These are phyloP conservation scores for Neolentinus lepideus DNA, from an alignment of 1,284 basidiomycete genomes.

Conservation along the genomic window DNA sequence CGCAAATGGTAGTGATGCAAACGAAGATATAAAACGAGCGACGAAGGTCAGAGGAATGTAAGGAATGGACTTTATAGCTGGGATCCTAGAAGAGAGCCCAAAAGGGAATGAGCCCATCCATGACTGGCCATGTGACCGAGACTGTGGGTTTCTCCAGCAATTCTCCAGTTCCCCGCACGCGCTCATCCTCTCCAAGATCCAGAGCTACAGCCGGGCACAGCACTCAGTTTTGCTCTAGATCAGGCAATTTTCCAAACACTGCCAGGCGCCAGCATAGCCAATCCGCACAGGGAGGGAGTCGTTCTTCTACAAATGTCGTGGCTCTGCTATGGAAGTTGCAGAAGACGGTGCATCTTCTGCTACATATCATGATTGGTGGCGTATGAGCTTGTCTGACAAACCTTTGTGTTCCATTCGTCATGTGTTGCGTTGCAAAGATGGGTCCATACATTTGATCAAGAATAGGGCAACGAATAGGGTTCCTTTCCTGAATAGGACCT, in stretches of 20 bases:
- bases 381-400: background rate
- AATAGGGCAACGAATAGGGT: background rate
- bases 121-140: slow-evolving; percentile 10
- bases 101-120: slow-evolving; percentile 6
- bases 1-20: slow-evolving; percentile 21
- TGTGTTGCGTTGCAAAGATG: background rate
- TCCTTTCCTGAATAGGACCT: too few species aligned
- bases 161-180: slow-evolving; percentile 25
- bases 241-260: slow-evolving; percentile 14
- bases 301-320: too few species aligned
- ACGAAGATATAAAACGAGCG: slow-evolving; percentile 16
- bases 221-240: background rate
- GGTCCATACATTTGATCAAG: background rate
- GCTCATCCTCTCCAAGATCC: slow-evolving; percentile 6
- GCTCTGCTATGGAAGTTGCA: too few species aligned
- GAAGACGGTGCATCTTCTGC: too few species aligned
- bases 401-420: background rate
- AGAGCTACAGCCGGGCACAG: background rate
- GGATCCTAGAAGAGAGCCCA: background rate
- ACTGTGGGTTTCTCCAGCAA: slow-evolving; percentile 19
- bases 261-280: too few species aligned
- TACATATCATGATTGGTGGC: too few species aligned
- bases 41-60: slow-evolving; percentile 16
- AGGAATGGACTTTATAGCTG: background rate
- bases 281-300: too few species aligned